phyloP scores from a whole-genome alignment of 2,329 filamentous ascomycete genomes.

The Xylaria sp. region DNA sequence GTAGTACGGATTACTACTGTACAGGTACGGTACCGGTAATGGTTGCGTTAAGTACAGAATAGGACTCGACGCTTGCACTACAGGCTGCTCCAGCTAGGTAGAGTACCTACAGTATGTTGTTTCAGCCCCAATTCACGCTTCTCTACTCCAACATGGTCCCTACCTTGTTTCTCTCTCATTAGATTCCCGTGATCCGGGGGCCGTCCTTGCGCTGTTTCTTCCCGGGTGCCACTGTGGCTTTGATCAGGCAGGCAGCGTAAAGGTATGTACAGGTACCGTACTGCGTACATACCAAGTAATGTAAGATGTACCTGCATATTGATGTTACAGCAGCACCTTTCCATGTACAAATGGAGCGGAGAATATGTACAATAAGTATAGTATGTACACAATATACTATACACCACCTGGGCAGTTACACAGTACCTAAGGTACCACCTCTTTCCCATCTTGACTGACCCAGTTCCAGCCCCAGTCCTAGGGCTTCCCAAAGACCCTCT shows the following conservation, averaged over 20 bases:
- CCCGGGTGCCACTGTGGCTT: slow-evolving; percentile 23
- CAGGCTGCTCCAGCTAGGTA: not conserved
- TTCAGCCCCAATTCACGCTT: slow-evolving; percentile 24
- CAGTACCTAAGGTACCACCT: not conserved
- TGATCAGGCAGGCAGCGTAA: not conserved
- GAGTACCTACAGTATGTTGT: slow-evolving; percentile 15
- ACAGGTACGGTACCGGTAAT: too few species aligned
- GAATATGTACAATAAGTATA: not conserved
- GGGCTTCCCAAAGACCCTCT: slow-evolving; percentile 6
- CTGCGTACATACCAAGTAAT: slow-evolving; percentile 1
- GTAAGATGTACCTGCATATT: slow-evolving; percentile 1
- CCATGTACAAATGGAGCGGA: too few species aligned
- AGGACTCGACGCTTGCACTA: too few species aligned
- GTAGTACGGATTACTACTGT: not conserved
- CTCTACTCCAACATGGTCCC: slow-evolving; percentile 5
- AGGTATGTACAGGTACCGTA: too few species aligned
- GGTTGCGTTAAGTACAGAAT: too few species aligned
- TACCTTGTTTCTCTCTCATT: slow-evolving; percentile 21
- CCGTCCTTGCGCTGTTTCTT: slow-evolving; percentile 11
- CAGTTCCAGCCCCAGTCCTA: slow-evolving; percentile 27
- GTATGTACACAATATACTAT: not conserved
- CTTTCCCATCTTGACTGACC: not conserved
- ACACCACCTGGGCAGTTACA: not conserved
- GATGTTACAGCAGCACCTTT: not conserved
- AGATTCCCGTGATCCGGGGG: slow-evolving; percentile 8